Evolutionary conservation across 441 rosid species (phyloP).

Genomic region (Sinapis alba): DNA sequence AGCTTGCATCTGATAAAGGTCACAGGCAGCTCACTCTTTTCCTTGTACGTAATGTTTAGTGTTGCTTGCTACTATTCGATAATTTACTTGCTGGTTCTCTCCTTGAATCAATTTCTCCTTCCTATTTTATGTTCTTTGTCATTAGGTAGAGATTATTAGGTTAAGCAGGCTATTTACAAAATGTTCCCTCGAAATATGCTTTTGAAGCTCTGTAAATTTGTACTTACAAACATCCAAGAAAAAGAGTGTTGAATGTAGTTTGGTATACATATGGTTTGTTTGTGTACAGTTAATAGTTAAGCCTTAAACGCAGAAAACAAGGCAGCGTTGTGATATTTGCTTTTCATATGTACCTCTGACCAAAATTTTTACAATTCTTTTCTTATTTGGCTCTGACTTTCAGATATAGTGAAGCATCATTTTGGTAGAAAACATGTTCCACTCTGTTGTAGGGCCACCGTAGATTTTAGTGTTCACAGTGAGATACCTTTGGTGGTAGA

Average conservation of each 20-base stretch:
- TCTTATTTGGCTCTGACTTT: background rate
- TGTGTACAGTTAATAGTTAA: background rate
- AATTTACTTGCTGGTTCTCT: background rate
- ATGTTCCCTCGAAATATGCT: background rate
- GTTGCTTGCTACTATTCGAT: constrained; percentile 28
- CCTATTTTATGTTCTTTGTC: background rate
- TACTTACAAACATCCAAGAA: background rate
- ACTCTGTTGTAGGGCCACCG: constrained; percentile 10
- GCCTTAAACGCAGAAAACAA: background rate
- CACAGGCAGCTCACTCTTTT: constrained; percentile 79
- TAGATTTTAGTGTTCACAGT: background rate
- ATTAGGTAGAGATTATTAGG: background rate
- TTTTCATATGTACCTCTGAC: background rate
- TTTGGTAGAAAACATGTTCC: constrained; percentile 4
- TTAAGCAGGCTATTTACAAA: background rate
- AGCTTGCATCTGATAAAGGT: constrained; percentile 94
- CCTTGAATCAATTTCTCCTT: background rate
- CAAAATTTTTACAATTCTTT: background rate
- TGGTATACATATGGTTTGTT: constrained; percentile 1
- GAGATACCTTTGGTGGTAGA: background rate
- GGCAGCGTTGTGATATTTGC: background rate
- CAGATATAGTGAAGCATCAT: constrained; percentile 1
- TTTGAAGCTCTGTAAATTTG: background rate
- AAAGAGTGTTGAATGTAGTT: background rate
- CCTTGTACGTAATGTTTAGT: constrained; percentile 77